These are phyloP conservation scores for Heritiera littoralis DNA, from an alignment of 345 rosid genomes.

Conservation along the genomic window DNA sequence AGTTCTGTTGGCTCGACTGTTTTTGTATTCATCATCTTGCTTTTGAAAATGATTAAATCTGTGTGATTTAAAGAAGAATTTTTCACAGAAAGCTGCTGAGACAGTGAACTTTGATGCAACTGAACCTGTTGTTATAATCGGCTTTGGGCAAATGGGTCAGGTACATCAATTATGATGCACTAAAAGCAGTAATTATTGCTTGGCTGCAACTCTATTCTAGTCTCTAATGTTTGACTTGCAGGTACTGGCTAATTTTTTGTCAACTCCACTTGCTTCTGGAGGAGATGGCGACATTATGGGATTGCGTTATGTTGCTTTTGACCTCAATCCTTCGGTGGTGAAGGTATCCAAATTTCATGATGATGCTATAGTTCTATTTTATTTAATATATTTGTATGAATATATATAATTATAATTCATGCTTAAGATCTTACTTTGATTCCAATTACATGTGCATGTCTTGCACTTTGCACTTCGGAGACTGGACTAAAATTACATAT, in stretches of 20 bases:
- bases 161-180: conserved; percentile 32
- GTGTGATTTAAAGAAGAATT: not conserved
- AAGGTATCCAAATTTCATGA: conserved; percentile 48
- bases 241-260: conserved; percentile 92
- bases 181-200: not conserved
- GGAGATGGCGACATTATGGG: conserved; percentile 56
- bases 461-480: not conserved
- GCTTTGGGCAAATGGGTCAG: conserved; percentile 99
- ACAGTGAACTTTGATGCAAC: conserved; percentile 61
- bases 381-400: not conserved
- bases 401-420: not conserved
- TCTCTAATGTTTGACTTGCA: conserved; percentile 32
- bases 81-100: conserved; percentile 55
- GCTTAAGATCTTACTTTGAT: not conserved
- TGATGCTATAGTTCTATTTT: not conserved
- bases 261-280: conserved; percentile 80
- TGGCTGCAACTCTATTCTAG: not conserved
- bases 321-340: conserved; percentile 85
- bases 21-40: not conserved
- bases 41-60: not conserved
- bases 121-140: conserved; percentile 87
- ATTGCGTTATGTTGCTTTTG: conserved; percentile 89
- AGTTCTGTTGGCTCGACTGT: not conserved
- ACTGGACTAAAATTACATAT: not conserved
- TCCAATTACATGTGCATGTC: not conserved